A percentile compares a stretch with the other conserved stretches of the same genome.
Conservation (phyloP, 139 green algal genomes). For the Chlorella sp. region DNA sequence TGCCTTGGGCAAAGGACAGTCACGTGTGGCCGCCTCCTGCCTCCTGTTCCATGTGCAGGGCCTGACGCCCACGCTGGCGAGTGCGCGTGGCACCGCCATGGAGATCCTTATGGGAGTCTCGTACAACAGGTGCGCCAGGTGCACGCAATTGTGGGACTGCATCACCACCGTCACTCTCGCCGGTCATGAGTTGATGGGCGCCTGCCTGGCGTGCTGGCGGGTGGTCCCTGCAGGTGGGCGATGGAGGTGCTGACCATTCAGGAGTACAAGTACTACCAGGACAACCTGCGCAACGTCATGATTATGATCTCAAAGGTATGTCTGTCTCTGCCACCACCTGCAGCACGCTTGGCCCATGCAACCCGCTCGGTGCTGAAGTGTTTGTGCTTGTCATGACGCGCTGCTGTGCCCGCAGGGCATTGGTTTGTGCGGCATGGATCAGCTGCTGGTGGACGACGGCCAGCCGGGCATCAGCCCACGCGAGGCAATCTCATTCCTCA, state of each 20-base stretch:
- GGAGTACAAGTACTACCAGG: constrained; percentile 29
- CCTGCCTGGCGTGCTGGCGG: no score
- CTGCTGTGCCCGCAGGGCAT: constrained; percentile 10
- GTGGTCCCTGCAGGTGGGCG: constrained; percentile 31
- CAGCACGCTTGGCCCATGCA: not conserved
- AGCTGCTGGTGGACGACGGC: constrained; percentile 20
- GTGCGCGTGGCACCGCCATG: constrained; percentile 13
- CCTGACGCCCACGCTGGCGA: constrained; percentile 16
- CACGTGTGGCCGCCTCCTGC: not conserved
- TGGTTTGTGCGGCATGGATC: constrained; percentile 30
- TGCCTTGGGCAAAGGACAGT: not conserved
- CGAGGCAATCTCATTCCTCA: constrained; percentile 33
- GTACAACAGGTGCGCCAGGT: constrained; percentile 21
- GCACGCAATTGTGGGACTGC: no score
- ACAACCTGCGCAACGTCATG: constrained; percentile 33
- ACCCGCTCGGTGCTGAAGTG: no score
- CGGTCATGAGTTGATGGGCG: no score
- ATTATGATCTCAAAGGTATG: constrained; percentile 23
- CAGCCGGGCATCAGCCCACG: not conserved
- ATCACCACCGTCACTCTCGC: no score
- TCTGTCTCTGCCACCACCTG: not conserved
- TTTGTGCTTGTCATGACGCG: not conserved
- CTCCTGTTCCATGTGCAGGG: constrained; percentile 12
- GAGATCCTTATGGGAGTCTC: constrained; percentile 33
- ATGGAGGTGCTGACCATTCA: constrained; percentile 28